Evolutionary conservation across 495 filamentous ascomycete genomes (phyloP).

Genomic region (Aspergillus cristatus): DNA sequence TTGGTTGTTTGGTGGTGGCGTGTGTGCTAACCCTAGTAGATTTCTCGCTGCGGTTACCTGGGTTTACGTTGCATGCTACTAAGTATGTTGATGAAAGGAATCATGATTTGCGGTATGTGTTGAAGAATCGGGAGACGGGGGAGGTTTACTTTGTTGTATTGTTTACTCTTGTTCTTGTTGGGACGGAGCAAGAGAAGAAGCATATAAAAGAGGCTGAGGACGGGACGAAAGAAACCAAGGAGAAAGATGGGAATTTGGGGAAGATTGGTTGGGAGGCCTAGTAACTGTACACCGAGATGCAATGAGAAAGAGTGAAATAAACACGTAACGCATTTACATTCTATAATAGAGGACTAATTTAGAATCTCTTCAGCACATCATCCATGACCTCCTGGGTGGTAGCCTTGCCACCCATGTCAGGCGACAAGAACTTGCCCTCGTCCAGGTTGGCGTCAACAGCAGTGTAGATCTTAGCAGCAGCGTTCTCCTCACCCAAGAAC

Average conservation of each 20-base stretch:
- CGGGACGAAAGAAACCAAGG: not conserved
- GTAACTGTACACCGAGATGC: slow-evolving; percentile 14
- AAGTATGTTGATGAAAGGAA: slow-evolving; percentile 75
- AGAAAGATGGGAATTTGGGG: slow-evolving; percentile 6
- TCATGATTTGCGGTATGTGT: slow-evolving; percentile 74
- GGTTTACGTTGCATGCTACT: slow-evolving; percentile 65
- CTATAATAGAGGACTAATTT: slow-evolving; percentile 22
- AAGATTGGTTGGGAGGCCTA: slow-evolving; percentile 21
- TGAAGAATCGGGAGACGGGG: slow-evolving; percentile 63
- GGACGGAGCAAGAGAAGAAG: slow-evolving; percentile 7
- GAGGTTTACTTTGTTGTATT: slow-evolving; percentile 69
- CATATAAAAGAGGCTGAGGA: slow-evolving; percentile 3
- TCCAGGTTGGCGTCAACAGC: slow-evolving; percentile 89
- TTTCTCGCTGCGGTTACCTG: slow-evolving; percentile 72
- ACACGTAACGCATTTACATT: too few relatives aligned
- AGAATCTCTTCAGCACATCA: slow-evolving; percentile 83
- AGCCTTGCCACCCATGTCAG: slow-evolving; percentile 85
- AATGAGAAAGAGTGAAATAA: slow-evolving; percentile 6
- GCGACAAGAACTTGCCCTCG: slow-evolving; percentile 71
- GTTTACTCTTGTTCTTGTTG: slow-evolving; percentile 53
- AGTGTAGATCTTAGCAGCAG: slow-evolving; percentile 79
- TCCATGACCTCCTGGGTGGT: slow-evolving; percentile 80
- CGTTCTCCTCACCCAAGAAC: slow-evolving; percentile 77
- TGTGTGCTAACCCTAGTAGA: too few relatives aligned
- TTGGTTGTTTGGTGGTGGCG: not conserved